phyloP scores from a whole-genome alignment of 2,329 filamentous ascomycete species.

The Ascochyta koolunga region DNA sequence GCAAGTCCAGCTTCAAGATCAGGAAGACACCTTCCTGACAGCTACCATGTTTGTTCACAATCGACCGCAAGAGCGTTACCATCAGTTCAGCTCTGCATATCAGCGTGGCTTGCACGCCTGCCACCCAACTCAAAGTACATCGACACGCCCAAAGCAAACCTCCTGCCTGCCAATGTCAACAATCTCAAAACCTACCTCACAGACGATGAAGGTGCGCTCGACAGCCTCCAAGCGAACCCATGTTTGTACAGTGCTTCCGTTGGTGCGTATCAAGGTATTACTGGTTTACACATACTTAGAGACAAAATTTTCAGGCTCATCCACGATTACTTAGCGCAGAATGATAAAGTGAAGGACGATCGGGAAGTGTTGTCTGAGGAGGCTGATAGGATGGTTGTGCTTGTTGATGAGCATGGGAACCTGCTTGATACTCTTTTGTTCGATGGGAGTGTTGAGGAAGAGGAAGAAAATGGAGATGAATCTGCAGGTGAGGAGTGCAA shows the following conservation, averaged over 20 bases:
- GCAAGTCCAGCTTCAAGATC: neutral
- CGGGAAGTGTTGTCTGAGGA: neutral
- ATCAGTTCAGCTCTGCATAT: neutral
- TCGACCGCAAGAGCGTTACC: neutral
- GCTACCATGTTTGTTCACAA: neutral
- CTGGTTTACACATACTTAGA: neutral
- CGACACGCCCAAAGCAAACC: neutral
- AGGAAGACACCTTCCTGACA: neutral
- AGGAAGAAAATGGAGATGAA: neutral
- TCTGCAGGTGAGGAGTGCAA: neutral
- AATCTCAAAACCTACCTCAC: slow-evolving; percentile 10
- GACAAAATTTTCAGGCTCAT: neutral
- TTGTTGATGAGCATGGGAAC: neutral
- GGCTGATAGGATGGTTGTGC: slow-evolving; percentile 1
- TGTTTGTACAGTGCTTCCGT: neutral
- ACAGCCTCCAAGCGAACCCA: neutral
- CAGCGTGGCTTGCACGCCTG: neutral
- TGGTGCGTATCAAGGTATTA: neutral
- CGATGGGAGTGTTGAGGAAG: neutral
- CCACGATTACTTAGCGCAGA: neutral
- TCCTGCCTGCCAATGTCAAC: neutral
- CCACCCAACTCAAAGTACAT: neutral
- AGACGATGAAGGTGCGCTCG: slow-evolving; percentile 1
- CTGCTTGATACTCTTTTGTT: neutral
- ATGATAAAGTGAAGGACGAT: neutral